A percentile compares a stretch with the other conserved stretches of the same genome.
These are phyloP conservation scores for Alternaria dauci DNA, from an alignment of 2,329 filamentous ascomycete species.

Conservation along the genomic window DNA sequence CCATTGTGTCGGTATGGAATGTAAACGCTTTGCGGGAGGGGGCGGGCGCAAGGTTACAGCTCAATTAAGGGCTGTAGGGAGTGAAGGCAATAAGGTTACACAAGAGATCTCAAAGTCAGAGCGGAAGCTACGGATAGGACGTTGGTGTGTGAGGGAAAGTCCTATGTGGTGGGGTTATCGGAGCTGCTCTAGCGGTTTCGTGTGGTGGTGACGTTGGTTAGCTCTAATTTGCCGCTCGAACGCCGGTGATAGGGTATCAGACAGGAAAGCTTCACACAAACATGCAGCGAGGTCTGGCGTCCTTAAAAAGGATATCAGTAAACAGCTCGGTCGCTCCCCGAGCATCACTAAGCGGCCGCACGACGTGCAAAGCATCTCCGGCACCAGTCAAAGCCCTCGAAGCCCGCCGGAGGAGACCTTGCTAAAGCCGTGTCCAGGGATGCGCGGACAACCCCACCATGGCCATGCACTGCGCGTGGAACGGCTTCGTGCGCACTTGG, in stretches of 20 bases:
- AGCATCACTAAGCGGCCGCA: conserved; percentile 47
- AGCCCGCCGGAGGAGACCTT: conserved; percentile 39
- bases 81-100: conserved; percentile 13
- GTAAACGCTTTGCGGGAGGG: conserved; percentile 31
- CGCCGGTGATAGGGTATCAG: conserved; percentile 28
- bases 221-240: conserved; percentile 31
- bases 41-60: conserved; percentile 30
- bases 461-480: conserved; percentile 11
- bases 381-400: conserved; percentile 30
- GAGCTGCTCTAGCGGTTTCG: conserved; percentile 35
- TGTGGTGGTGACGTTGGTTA: conserved; percentile 44
- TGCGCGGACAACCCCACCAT: conserved; percentile 40
- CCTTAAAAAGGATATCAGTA: conserved; percentile 29
- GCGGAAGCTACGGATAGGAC: conserved; percentile 39
- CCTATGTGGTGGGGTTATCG: conserved; percentile 47
- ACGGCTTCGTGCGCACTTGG: conserved; percentile 9
- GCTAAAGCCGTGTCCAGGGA: conserved; percentile 38
- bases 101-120: conserved; percentile 21
- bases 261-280: conserved; percentile 28
- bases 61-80: conserved; percentile 33
- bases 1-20: conserved; percentile 47
- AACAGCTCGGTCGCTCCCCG: conserved; percentile 36
- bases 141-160: conserved; percentile 44
- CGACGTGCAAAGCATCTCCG: conserved; percentile 46
- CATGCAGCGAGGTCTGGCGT: conserved; percentile 25